Conservation (phyloP, 2,329 filamentous ascomycete genomes). For the Aulographum hederae region DNA sequence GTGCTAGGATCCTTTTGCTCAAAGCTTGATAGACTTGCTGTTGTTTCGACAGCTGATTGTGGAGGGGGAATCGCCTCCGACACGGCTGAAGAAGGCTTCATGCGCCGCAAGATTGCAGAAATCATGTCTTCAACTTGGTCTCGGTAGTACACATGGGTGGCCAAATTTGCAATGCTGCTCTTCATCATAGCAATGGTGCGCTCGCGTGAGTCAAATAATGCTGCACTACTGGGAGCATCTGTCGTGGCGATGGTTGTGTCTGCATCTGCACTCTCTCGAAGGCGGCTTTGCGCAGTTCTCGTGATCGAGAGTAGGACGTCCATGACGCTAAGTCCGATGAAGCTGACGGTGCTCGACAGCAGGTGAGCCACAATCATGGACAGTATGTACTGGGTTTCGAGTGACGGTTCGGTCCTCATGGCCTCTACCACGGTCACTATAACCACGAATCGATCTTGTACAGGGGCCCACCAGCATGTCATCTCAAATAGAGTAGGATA, state of each 20-base stretch:
- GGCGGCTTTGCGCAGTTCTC: constrained; percentile 11
- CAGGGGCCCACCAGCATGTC: constrained; percentile 72
- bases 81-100: constrained; percentile 44
- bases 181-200: constrained; percentile 55
- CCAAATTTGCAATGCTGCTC: constrained; percentile 72
- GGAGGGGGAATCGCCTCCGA: constrained; percentile 33
- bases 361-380: constrained; percentile 66
- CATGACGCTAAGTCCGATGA: constrained; percentile 93
- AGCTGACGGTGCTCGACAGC: constrained; percentile 64
- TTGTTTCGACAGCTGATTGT: constrained; percentile 26
- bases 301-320: constrained; percentile 46
- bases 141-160: constrained; percentile 90
- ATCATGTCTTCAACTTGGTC: constrained; percentile 96
- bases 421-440: constrained; percentile 63
- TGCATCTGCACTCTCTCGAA: constrained; percentile 9
- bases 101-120: constrained; percentile 53
- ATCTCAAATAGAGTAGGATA: constrained; percentile 65
- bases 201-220: constrained; percentile 32
- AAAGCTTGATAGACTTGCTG: constrained; percentile 28
- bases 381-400: constrained; percentile 58
- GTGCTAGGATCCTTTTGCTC: constrained; percentile 32
- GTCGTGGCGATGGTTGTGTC: constrained; percentile 18
- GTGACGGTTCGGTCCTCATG: constrained; percentile 57
- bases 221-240: constrained; percentile 32
- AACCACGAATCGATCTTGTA: constrained; percentile 87